A percentile compares a stretch with the other conserved stretches of the same genome.
Conservation (phyloP, 2,329 filamentous ascomycete genomes). For the Epichloe gansuensis region DNA sequence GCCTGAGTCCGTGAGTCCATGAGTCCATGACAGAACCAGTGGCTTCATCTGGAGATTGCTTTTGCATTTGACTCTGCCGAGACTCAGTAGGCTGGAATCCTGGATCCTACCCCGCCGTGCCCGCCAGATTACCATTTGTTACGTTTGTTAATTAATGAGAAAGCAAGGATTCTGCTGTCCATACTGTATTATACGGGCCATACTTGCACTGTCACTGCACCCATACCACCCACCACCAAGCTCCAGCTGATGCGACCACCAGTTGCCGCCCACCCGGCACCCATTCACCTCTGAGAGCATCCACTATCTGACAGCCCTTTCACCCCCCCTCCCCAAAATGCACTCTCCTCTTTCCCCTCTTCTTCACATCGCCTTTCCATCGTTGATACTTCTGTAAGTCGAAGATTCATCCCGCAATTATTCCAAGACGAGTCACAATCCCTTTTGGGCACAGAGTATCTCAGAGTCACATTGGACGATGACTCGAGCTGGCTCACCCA, state of each 20-base stretch:
- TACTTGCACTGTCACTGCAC: too few relatives aligned
- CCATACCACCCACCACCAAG: too few relatives aligned
- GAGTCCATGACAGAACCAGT: too few relatives aligned
- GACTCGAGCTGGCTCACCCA: neutral
- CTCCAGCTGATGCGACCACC: neutral
- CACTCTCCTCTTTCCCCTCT: neutral
- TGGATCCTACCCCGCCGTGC: too few relatives aligned
- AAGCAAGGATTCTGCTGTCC: too few relatives aligned
- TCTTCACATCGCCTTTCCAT: neutral
- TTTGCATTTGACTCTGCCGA: too few relatives aligned
- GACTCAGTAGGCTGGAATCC: too few relatives aligned
- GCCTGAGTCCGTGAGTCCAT: too few relatives aligned
- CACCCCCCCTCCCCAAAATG: neutral
- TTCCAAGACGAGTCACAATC: neutral
- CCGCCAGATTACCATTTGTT: too few relatives aligned
- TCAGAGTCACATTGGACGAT: neutral
- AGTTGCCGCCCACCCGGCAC: neutral
- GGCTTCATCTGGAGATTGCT: too few relatives aligned
- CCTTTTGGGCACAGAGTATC: neutral
- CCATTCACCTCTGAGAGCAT: neutral
- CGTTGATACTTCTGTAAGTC: neutral
- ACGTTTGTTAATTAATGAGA: too few relatives aligned
- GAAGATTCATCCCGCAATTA: neutral
- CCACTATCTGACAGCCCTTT: neutral
- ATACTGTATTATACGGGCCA: too few relatives aligned